Evolutionary conservation across 176 grass and related monocot species (phyloP), one percentile per base, ranked within the genome.

Genomic region (Thalia dealbata): DNA sequence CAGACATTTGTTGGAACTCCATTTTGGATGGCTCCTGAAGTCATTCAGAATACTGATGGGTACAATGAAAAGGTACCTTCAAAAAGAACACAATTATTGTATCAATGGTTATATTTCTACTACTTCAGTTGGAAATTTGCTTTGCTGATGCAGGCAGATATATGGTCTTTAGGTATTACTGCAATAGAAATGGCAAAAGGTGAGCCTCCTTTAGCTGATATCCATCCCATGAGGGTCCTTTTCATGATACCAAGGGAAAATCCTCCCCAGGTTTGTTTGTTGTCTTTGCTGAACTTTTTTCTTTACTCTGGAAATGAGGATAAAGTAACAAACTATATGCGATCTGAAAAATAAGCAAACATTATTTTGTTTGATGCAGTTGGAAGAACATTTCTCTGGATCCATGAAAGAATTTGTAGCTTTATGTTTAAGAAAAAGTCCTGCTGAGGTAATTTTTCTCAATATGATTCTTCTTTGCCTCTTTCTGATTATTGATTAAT

Each of bases 101-200:
- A 80, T 77, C 41, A 64, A 73, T 38, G 28, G 24, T 51, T 41
- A 79, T 44, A 29, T 38, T n/a, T 68, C 85, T 61, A 27, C 50
- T 52, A 42, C 16, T 27, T 69, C 16, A 6, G 29, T 78, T 80
- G 54, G 16, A 60, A 76, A 73, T 13, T 61, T 50, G 80, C 7
- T 75, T 76, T 87, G 72, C 74, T 76, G 75, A 60, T 91, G 82
- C 88, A 99, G 95, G 95, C 95, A 13, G 95, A 99, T 88, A 91
- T 99, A 76, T 99, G 95, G 95, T 99, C 95, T 75, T 82, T 99
- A 86, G 95, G 95, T 84, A 99, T 99, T 81, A 99, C 95, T 78
- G 95, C 87, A 79, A 99, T 99, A 84, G 95, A 99, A 93, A 99
- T 99, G 85, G 95, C 95, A 75, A 99, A 99, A 99, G 95, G 95